These are phyloP conservation scores for Tulasnella sp. DNA, from an alignment of 768 basidiomycete genomes.

Conservation along the genomic window DNA sequence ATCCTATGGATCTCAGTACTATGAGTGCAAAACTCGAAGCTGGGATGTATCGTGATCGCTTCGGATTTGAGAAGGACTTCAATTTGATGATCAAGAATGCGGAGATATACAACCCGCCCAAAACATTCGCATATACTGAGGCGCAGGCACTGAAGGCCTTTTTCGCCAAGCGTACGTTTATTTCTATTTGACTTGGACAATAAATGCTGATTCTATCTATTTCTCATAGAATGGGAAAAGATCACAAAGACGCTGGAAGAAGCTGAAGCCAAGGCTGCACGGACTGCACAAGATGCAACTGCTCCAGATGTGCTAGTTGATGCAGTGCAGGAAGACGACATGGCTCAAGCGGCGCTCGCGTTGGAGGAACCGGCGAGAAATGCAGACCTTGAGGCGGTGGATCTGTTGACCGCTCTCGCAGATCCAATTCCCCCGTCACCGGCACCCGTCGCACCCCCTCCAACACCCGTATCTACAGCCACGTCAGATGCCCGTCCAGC, in stretches of 20 bases:
- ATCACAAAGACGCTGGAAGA: conserved; percentile 34
- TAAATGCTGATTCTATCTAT: conserved; percentile 5
- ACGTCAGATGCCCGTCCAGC: too few relatives aligned
- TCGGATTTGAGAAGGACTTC: conserved; percentile 77
- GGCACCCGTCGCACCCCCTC: neutral
- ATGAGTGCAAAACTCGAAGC: conserved; percentile 75
- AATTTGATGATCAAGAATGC: conserved; percentile 80
- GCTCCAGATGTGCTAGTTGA: conserved; percentile 13
- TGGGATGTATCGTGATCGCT: conserved; percentile 74
- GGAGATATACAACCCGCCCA: conserved; percentile 64
- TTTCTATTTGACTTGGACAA: neutral
- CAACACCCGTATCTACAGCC: neutral
- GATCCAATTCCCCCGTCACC: neutral
- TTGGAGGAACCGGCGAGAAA: conserved; percentile 10
- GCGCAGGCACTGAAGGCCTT: conserved; percentile 62
- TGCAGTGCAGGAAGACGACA: conserved; percentile 10
- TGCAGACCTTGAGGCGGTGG: conserved; percentile 1
- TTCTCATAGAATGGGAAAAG: conserved; percentile 53
- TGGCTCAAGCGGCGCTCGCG: conserved; percentile 13
- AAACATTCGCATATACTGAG: conserved; percentile 60
- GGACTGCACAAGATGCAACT: conserved; percentile 2
- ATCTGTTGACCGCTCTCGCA: conserved; percentile 4
- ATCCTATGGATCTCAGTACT: conserved; percentile 90
- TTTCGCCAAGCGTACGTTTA: conserved; percentile 70
- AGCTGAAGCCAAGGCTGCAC: conserved; percentile 5